Evolutionary conservation across 1,139 yeast species (phyloP), one percentile per base, ranked within the genome.

Genomic region (Hyphopichia pseudoburtonii): DNA sequence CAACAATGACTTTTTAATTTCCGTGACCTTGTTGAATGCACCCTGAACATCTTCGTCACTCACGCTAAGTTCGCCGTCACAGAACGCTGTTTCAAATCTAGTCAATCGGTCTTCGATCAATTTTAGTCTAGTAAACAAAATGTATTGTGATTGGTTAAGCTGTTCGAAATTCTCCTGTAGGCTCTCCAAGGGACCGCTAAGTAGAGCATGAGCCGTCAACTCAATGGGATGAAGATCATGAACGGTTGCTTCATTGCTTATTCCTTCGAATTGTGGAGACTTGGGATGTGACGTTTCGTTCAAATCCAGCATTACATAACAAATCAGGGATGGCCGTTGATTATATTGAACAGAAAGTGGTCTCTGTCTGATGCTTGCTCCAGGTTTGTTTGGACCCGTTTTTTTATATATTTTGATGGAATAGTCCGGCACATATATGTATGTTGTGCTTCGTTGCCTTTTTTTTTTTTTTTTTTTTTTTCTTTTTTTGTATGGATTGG

Each of bases 101-200:
- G 36, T 36, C 12, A 75, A 52, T 24, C 70, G 56, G 14, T 55
- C 57, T 44, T 76, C 77, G 9, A 77, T 60, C 19, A 62, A 60
- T 41, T 62, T 65, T 30, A 80, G 50, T 26, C 82, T 60, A 0
- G 81, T 70, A 3, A 76, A 59, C 0, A 80, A 59, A 1, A 78
- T 75, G 30, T 75, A 57, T 45, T 80, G 86, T 1, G 83, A 76
- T 42, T 78, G 81, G 50, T 75, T 73, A 25, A 80, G 56, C 50
- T 70, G 73, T 44, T 75, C 76, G 31, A 80, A 65, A 43, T 73
- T 73, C 33, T 73, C 74, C 41, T 74, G 70, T 21, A 80, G 57
- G 4, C 56, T 62, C 32, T 80, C 85, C 8, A 80, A 56, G 0
- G 83, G 73, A 1, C 74, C 73, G 30, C 77, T 78, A 9, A 80